Evolutionary conservation across 192 early-diverging fungal genomes (phyloP), one percentile per base, ranked within the genome.

Genomic region (Rhizophagus sp.): DNA sequence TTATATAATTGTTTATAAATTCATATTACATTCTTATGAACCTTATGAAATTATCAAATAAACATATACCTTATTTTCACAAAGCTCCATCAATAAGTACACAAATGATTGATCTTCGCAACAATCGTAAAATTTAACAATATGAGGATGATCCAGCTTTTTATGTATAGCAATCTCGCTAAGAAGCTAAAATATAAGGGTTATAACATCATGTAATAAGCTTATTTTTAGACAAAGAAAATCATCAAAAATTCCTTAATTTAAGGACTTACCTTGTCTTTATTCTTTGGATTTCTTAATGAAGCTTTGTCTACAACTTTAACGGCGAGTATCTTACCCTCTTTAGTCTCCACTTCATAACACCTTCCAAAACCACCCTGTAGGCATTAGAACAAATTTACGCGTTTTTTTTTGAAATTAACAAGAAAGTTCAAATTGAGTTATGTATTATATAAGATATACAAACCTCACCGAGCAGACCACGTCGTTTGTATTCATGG

Each of bases 321-420:
- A 83, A 90, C 86, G 24, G 96, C 96, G 73, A 88, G 91, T 36
- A 87, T 82, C 24, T 82, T 79, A 1, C 86, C 81, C 39, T 85
- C 86, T 1, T 71, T 41, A 61, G 89, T 85, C 13, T 81, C 83
- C n/a, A 95, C 94, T 69, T 91, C 85, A 75, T 93, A 97, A 81
- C 94, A 95, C 39, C 92, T 88, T 4, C 95, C 96, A 87, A 97
- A 97, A 25, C 96, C 96, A 36, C 96, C 96, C 95, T 97, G 85
- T 62, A 61, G 7, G 4, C 9, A 12, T 47, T 36, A 36, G 41
- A 10, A 12, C 11, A 47, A 47, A 12, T 47, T 12, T 47, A 47
- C 44, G 44, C 44, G 44, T 47, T 47, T 47, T 10, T 30, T 47
- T 12, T 47, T 41, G 39, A 6, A 41, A 47, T 47, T 47, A 47